These are phyloP conservation scores for Diospyros kaki DNA, from an alignment of 148 eudicot genomes.

Conservation along the genomic window DNA sequence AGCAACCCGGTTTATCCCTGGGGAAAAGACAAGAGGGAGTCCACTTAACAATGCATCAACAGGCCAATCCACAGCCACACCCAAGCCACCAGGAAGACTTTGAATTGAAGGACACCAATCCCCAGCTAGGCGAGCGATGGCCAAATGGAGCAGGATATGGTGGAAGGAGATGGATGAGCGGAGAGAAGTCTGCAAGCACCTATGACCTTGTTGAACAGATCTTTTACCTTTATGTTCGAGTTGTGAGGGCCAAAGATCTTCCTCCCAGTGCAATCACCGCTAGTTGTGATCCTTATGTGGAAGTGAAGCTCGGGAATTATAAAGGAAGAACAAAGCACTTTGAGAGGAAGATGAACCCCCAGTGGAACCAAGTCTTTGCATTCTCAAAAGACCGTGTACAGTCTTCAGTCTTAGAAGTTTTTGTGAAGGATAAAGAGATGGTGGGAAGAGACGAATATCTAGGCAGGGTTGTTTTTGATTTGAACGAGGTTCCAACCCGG, in stretches of 20 bases:
- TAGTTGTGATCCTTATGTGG: conserved; percentile 35
- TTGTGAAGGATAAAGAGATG: conserved; percentile 35
- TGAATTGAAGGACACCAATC: conserved; percentile 39
- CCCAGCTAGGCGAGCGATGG: conserved; percentile 48
- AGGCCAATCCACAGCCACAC: conserved; percentile 26
- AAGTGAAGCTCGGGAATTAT: conserved; percentile 41
- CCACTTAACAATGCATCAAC: conserved; percentile 30
- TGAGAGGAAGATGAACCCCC: conserved; percentile 30
- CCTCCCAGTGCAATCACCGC: conserved; percentile 17
- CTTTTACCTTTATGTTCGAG: conserved; percentile 34
- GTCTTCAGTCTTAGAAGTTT: conserved; percentile 30
- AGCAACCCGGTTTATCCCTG: conserved; percentile 13
- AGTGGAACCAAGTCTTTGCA: conserved; percentile 41
- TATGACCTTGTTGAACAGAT: conserved; percentile 40
- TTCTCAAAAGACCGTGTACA: conserved; percentile 39
- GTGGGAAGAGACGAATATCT: conserved; percentile 33
- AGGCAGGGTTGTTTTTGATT: conserved; percentile 31
- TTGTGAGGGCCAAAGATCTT: conserved; percentile 38
- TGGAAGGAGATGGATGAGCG: conserved; percentile 36
- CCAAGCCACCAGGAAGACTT: conserved; percentile 37
- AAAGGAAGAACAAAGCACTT: conserved; percentile 32
- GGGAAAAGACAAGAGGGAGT: conserved; percentile 19
- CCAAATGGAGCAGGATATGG: conserved; percentile 34
- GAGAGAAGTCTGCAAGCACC: conserved; percentile 29
- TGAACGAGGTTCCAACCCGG: conserved; percentile 37